Evolutionary conservation across 2,329 filamentous ascomycete species (phyloP).

Genomic region (Tolypocladium cylindrosporum): DNA sequence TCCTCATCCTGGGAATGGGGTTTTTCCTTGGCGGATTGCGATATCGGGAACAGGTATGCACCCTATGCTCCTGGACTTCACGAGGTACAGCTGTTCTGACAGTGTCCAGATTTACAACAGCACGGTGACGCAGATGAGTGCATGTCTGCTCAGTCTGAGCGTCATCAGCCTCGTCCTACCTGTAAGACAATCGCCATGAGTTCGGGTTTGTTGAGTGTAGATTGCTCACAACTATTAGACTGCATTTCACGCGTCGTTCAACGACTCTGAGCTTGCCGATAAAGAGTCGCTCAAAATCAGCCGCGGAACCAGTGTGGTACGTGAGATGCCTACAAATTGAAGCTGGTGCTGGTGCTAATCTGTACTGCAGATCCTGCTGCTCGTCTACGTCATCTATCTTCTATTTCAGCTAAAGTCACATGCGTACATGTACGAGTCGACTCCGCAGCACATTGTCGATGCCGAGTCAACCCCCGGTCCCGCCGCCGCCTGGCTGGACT

Average conservation of each 20-base stretch:
- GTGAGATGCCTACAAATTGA: conserved; percentile 15
- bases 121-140: conserved; percentile 93
- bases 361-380: conserved; percentile 52
- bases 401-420: conserved; percentile 89
- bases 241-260: conserved; percentile 85
- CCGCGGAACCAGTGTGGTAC: conserved; percentile 76
- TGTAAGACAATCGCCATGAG: conserved; percentile 31
- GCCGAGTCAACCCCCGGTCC: conserved; percentile 83
- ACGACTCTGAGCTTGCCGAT: conserved; percentile 51
- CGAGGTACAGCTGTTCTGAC: neutral
- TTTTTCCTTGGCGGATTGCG: conserved; percentile 80
- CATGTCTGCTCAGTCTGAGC: conserved; percentile 79
- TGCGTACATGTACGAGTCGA: conserved; percentile 85
- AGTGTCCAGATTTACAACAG: conserved; percentile 70
- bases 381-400: conserved; percentile 77
- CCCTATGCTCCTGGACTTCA: neutral
- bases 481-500: conserved; percentile 70
- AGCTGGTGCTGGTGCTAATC: neutral
- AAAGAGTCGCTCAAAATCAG: conserved; percentile 70
- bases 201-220: neutral
- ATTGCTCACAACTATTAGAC: conserved; percentile 48
- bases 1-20: conserved; percentile 85
- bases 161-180: conserved; percentile 83
- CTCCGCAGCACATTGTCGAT: conserved; percentile 85
- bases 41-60: conserved; percentile 61